These are phyloP conservation scores for Blepharisma japonicum DNA, from an alignment of 73 alveolate species.

Conservation along the genomic window DNA sequence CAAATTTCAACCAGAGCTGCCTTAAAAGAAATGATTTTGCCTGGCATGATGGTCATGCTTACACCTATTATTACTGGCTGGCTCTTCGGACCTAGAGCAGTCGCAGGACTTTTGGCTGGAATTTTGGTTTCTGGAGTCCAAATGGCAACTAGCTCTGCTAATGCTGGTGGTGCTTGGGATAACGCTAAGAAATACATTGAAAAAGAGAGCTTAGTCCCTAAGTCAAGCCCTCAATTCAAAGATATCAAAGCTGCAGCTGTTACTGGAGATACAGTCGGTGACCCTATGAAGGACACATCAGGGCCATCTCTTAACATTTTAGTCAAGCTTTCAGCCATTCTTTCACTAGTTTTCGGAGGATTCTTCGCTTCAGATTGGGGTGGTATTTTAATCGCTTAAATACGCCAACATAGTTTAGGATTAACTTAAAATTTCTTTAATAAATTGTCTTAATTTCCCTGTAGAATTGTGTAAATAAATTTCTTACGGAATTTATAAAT, in stretches of 20 bases:
- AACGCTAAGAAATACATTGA: constrained; percentile 76
- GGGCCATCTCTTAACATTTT: constrained; percentile 86
- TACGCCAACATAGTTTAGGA: not conserved
- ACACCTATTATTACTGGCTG: constrained; percentile 82
- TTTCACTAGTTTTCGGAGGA: constrained; percentile 70
- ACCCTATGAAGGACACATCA: constrained; percentile 62
- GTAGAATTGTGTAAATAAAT: no score
- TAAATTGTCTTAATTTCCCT: no score
- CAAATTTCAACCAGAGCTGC: constrained; percentile 53
- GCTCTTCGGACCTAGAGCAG: constrained; percentile 71
- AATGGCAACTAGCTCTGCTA: constrained; percentile 80
- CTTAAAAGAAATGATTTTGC: constrained; percentile 79
- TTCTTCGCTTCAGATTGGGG: constrained; percentile 48
- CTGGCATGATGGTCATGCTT: constrained; percentile 78
- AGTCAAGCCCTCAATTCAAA: constrained; percentile 28
- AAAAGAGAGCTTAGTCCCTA: constrained; percentile 46
- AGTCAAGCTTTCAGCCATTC: constrained; percentile 82
- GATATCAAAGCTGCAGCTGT: constrained; percentile 36
- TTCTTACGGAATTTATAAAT: no score
- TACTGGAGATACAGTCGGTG: constrained; percentile 90
- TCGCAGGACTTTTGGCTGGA: constrained; percentile 85
- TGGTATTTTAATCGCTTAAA: not conserved
- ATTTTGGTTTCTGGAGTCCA: constrained; percentile 80
- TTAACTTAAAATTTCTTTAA: no score
- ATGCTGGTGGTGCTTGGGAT: constrained; percentile 96